Evolutionary conservation across 352 stramenopile genomes (phyloP).

Genomic region (Globisporangium rhizosaccharum): DNA sequence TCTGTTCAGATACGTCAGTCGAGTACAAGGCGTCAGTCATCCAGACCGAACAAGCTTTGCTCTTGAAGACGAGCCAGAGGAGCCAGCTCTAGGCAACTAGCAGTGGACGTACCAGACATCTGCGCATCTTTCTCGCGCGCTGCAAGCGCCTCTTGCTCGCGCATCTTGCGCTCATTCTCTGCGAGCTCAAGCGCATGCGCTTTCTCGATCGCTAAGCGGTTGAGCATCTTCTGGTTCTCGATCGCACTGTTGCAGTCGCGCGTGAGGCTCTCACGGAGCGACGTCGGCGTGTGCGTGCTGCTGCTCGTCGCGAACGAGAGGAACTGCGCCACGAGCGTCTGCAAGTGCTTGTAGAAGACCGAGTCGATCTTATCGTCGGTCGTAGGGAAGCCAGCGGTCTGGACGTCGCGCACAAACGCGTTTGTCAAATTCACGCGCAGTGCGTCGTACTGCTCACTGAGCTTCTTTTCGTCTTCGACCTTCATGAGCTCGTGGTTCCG

Average conservation of each 20-base stretch:
- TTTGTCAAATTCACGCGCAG: slow-evolving; percentile 45
- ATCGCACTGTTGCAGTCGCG: slow-evolving; percentile 50
- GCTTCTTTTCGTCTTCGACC: slow-evolving; percentile 47
- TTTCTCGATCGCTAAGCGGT: slow-evolving; percentile 62
- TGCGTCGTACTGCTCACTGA: slow-evolving; percentile 59
- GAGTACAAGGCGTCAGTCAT: not conserved
- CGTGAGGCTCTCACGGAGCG: slow-evolving; percentile 49
- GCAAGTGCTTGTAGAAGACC: slow-evolving; percentile 48
- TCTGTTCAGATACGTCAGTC: slow-evolving; percentile 16
- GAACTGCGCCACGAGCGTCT: slow-evolving; percentile 57
- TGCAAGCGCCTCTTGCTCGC: slow-evolving; percentile 45
- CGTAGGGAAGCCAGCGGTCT: slow-evolving; percentile 45
- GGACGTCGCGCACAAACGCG: slow-evolving; percentile 52
- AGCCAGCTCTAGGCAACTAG: not conserved
- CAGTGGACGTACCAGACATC: slow-evolving; percentile 34
- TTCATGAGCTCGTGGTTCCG: slow-evolving; percentile 62
- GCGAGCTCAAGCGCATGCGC: slow-evolving; percentile 48
- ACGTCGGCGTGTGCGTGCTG: slow-evolving; percentile 39
- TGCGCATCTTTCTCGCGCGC: slow-evolving; percentile 55
- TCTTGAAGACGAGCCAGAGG: not conserved
- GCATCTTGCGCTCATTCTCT: slow-evolving; percentile 51
- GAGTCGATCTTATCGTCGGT: slow-evolving; percentile 60
- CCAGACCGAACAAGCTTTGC: not conserved
- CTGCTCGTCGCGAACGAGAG: slow-evolving; percentile 38
- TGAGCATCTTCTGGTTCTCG: slow-evolving; percentile 73